These are phyloP conservation scores for Phytophthora meadii DNA, from an alignment of 352 stramenopile species.

Conservation along the genomic window DNA sequence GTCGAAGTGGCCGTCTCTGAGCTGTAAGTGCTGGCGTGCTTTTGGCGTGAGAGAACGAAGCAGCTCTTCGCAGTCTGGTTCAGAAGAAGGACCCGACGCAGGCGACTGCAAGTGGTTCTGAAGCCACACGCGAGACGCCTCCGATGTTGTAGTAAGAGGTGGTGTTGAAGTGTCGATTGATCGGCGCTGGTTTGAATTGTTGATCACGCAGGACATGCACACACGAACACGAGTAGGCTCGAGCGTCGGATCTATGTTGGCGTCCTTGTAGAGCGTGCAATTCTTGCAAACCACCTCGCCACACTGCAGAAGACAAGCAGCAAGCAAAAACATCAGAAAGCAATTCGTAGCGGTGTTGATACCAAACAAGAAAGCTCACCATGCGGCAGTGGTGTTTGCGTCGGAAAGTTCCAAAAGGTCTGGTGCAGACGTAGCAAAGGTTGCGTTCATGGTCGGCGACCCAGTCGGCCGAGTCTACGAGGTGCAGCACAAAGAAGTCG, in stretches of 20 bases:
- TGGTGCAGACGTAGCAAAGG: conserved; percentile 81
- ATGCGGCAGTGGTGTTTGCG: conserved; percentile 90
- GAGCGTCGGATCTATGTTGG: conserved; percentile 51
- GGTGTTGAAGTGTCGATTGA: conserved; percentile 9
- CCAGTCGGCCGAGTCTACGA: conserved; percentile 80
- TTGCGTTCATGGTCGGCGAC: conserved; percentile 75
- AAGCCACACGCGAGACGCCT: conserved; percentile 62
- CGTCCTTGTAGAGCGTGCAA: conserved; percentile 81
- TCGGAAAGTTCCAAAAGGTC: conserved; percentile 79
- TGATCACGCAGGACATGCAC: conserved; percentile 83
- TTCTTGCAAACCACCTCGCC: conserved; percentile 84
- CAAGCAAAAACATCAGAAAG: conserved; percentile 7
- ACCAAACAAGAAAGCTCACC: conserved; percentile 32
- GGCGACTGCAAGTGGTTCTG: conserved; percentile 74
- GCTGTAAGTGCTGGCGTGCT: conserved; percentile 18
- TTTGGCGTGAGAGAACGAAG: conserved; percentile 27
- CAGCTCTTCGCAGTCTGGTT: conserved; percentile 48
- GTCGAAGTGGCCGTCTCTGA: conserved; percentile 43
- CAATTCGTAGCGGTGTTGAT: background rate
- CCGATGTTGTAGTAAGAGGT: conserved; percentile 30
- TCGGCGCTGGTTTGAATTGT: conserved; percentile 35
- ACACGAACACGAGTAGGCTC: conserved; percentile 75
- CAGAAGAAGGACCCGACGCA: conserved; percentile 40
- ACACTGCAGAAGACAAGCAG: conserved; percentile 44
- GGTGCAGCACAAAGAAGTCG: conserved; percentile 73